Evolutionary conservation across 2,329 filamentous ascomycete genomes (phyloP), one percentile per base, ranked within the genome.

Genomic region (Fusarium stilboides): DNA sequence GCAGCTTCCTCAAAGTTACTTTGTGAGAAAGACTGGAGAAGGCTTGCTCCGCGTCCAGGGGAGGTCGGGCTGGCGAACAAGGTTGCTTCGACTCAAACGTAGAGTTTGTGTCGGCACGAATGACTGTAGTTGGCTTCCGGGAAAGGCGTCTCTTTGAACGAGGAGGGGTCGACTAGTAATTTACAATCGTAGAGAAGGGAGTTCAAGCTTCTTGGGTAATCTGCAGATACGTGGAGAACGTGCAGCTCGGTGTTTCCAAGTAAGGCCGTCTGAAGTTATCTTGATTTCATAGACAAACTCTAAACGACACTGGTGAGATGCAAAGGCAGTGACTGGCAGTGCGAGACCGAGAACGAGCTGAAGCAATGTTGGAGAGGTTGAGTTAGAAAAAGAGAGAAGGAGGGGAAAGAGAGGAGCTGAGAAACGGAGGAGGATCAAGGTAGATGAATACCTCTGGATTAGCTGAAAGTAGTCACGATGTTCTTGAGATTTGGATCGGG

Each of bases 391-490:
- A 62, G 33, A 62, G 58, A 54, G 50, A 55, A 57, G 46, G 59
- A 59, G 46, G 47, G 39, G 45, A 15, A 56, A 34, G 9, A 33
- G 34, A 54, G 19, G 57, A 59, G 51, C 56, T 59, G 58, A 67
- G 58, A 62, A 57, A 58, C 22, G 57, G 65, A 69, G 59, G 59
- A 59, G 44, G 54, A 58, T 53, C 42, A 51, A 71, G 62, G 69
- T 61, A 65, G 49, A 70, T 57, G 69, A 68, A 67, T 61, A 49
- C 39, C 46, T 49, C 50, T 52, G 50, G 49, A 26, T 56, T 67
- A 65, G 57, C 52, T 65, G 61, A 56, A 54, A 60, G 61, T 62
- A 66, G 65, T 70, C 68, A 67, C 68, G 70, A 73, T 71, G 65
- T 52, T 71, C 60, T 66, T 62, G 63, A 68, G 47, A 57, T 67